Evolutionary conservation across 176 grass and related monocot species (phyloP).

Genomic region (Stipa capillata): DNA sequence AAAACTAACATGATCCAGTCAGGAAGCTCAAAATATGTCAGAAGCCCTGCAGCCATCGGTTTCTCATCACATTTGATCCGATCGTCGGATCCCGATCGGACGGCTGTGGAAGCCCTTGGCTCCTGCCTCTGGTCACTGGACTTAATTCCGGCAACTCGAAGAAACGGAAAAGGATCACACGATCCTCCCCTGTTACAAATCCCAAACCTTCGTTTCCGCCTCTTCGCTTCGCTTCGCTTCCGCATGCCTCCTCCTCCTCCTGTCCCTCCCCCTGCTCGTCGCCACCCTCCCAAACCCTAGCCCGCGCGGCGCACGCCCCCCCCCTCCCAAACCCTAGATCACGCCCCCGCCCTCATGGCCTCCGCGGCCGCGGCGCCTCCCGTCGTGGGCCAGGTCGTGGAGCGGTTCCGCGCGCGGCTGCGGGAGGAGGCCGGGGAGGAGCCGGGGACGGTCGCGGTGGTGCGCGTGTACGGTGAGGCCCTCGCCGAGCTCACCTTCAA

Average conservation of each 20-base stretch:
- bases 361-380: slow-evolving; percentile 10
- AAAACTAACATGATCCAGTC: no score
- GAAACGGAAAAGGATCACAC: neutral
- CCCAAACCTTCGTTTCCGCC: neutral
- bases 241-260: neutral
- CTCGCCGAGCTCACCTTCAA: slow-evolving; percentile 90
- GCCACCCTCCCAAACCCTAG: slow-evolving; percentile 39
- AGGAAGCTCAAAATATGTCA: no score
- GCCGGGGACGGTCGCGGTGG: slow-evolving; percentile 31
- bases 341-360: slow-evolving; percentile 21
- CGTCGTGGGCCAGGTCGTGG: slow-evolving; percentile 25
- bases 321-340: neutral
- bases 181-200: slow-evolving; percentile 21
- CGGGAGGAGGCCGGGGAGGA: slow-evolving; percentile 42
- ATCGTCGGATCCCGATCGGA: neutral
- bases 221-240: neutral
- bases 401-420: slow-evolving; percentile 58
- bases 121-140: neutral
- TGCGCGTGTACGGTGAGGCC: slow-evolving; percentile 52
- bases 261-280: no score
- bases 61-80: neutral
- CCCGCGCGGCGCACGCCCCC: neutral
- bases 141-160: neutral
- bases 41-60: no score
- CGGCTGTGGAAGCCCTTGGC: neutral